Base-by-base conservation (phyloP, 331 rosid species). In the Arachis monticola region DNA sequence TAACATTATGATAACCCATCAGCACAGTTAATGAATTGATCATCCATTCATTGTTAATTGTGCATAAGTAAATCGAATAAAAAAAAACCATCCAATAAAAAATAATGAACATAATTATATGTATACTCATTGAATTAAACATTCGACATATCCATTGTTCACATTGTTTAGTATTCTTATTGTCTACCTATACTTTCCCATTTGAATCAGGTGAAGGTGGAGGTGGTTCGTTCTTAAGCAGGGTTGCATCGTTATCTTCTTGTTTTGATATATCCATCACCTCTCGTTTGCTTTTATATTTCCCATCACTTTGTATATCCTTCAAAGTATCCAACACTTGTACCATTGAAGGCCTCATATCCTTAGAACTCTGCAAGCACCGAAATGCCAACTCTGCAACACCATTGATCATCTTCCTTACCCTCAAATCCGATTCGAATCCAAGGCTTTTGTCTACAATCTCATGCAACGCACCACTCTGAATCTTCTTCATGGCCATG, bases 191-290 rank as follows among this genome's bases (percentile, higher is more conserved):
- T 27, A 27, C 30, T 27, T 1, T 27, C 0, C 30, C 30, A 27
- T 27, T 27, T 27, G 74, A 62, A 67, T 88, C 91, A 6, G 90
- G 92, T 42, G 97, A 88, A 32, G 75, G 62, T 52, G 88, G 80
- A 42, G 71, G 80, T 13, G 82, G 76, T 59, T 60, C 84, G 68
- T 53, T 83, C 79, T 81, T 84, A 8, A 88, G 45, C 83, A 88
- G 35, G 69, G 59, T 78, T 58, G 46, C 79, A 31, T 66, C 79
- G n/a, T 69, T 86, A 44, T 82, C 88, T 53, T 72, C 86, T 42
- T 82, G 87, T 58, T 48, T 75, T 46, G 82, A 60, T 7, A 81
- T 75, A 63, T 83, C 80, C 32, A 73, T 55, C 40, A 80, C 90
- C 74, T 85, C 83, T 60, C 83, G 69, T 52, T 67, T 72, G 44